These are phyloP conservation scores for Beta lomatogona DNA, from an alignment of 179 eudicot species.

Conservation along the genomic window DNA sequence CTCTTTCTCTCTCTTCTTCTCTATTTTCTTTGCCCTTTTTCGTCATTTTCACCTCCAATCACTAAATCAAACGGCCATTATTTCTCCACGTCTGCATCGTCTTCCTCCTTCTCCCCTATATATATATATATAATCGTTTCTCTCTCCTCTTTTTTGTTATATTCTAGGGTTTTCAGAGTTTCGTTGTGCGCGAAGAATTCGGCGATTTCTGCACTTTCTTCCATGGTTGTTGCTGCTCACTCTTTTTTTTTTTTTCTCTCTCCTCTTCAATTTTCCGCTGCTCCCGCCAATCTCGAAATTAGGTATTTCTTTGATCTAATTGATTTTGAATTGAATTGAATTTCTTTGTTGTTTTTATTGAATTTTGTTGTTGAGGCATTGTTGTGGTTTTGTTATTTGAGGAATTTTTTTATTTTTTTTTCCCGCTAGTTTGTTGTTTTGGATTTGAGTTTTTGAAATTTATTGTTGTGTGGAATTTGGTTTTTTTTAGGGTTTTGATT, in stretches of 20 bases:
- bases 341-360: not conserved
- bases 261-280: not conserved
- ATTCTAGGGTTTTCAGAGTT: slow-evolving; percentile 33
- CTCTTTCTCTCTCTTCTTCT: not conserved
- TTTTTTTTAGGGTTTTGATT: slow-evolving; percentile 48
- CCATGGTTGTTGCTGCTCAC: slow-evolving; percentile 9
- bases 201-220: not conserved
- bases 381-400: slow-evolving; percentile 2
- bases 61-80: slow-evolving; percentile 46
- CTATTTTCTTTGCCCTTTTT: slow-evolving; percentile 28
- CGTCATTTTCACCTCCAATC: slow-evolving; percentile 22
- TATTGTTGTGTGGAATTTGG: not conserved
- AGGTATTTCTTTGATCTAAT: slow-evolving; percentile 34
- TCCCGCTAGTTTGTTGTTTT: not conserved
- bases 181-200: slow-evolving; percentile 18
- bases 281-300: slow-evolving; percentile 13
- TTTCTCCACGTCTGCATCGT: slow-evolving; percentile 43
- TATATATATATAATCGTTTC: slow-evolving; percentile 37
- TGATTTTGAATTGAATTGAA: slow-evolving; percentile 19
- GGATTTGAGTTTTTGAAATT: not conserved
- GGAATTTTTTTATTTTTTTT: not conserved
- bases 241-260: not conserved
- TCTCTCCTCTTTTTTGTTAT: slow-evolving; percentile 16
- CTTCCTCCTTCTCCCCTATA: slow-evolving; percentile 32
- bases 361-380: not conserved